A percentile compares a stretch with the other conserved stretches of the same genome.
These are phyloP conservation scores for Meyerozyma smithsonii DNA, from an alignment of 1,139 yeast genomes.

Conservation along the genomic window DNA sequence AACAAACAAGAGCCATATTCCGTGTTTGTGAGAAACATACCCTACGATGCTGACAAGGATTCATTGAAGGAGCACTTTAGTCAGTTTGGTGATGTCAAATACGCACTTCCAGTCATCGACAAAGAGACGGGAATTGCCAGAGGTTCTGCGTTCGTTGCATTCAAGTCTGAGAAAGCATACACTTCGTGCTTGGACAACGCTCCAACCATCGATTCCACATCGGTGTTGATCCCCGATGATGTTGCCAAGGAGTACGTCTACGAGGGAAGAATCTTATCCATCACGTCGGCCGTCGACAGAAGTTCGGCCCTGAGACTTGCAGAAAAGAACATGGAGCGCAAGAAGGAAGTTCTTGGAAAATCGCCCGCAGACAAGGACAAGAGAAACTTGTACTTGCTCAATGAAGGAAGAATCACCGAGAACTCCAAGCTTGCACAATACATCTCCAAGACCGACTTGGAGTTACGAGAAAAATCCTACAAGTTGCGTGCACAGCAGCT, in stretches of 20 bases:
- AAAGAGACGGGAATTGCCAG: conserved; percentile 78
- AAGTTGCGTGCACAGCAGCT: conserved; percentile 84
- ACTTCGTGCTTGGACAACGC: conserved; percentile 70
- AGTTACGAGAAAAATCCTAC: conserved; percentile 83
- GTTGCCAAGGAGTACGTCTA: conserved; percentile 84
- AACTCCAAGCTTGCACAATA: conserved; percentile 74
- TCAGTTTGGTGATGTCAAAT: conserved; percentile 82
- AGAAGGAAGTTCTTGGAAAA: conserved; percentile 76
- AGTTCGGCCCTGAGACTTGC: conserved; percentile 76
- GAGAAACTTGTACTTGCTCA: conserved; percentile 77
- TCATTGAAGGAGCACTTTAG: conserved; percentile 70
- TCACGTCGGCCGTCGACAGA: conserved; percentile 82
- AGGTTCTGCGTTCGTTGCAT: conserved; percentile 96
- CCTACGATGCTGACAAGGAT: conserved; percentile 89
- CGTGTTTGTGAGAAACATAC: conserved; percentile 85
- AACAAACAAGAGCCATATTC: conserved; percentile 69
- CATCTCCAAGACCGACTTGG: conserved; percentile 70
- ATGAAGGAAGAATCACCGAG: conserved; percentile 88
- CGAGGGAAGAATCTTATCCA: conserved; percentile 85
- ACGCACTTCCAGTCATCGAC: conserved; percentile 91
- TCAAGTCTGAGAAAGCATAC: conserved; percentile 56
- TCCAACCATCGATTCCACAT: conserved; percentile 70
- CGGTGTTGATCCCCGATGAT: conserved; percentile 86
- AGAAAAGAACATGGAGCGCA: conserved; percentile 65
- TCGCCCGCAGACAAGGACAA: conserved; percentile 76